Base-by-base conservation (phyloP, 352 stramenopile species). In the Peronosclerospora sorghi region DNA sequence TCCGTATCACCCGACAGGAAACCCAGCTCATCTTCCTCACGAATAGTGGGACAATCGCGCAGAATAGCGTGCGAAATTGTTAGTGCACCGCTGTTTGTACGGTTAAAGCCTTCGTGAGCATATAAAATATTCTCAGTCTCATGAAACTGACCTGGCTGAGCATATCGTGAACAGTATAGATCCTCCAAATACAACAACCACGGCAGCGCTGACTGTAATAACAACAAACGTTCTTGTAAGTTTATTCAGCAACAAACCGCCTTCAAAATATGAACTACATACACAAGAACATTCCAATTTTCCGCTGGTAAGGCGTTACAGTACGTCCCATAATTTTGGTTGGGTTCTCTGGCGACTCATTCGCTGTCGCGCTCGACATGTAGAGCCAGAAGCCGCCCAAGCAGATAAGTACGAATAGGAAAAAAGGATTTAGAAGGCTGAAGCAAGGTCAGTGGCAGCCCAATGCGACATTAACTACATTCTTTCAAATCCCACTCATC, bases 161-260 rank as follows among this genome's bases (percentile, higher is more conserved):
- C 69, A 85, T 47, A 92, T 88, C 27, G 76, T 88, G 43, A 92
- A 88, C n/a, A 92, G 59, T 35, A 92, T 86, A 2, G 76, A 89
- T 28, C 79, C 79, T 48, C 79, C 79, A 28, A 92, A 92, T 27
- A 89, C 62, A 24, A 92, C 68, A 48, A 92, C 75, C 24, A 92
- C 69, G 13, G 56, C 61, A 35, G 80, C 48, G 26, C 73, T 87
- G 34, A 89, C 76, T 89, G 42, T 27, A 45, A 28, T 4, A 24
- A 51, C 41, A 46, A 26, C 18, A 41, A 26, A 47, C 6, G 5
- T 12, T 27, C 54, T 1, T 50, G 38, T 35, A 35, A 10, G 23
- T 13, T 26, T 23, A 21, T 30, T 21, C 19, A 50, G 19, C 19
- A 10, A 8, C 27, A 49, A 29, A 13, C 35, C 32, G 7, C 17